Conservation (phyloP, 23 red algal species). For the Chondrus crispus region DNA sequence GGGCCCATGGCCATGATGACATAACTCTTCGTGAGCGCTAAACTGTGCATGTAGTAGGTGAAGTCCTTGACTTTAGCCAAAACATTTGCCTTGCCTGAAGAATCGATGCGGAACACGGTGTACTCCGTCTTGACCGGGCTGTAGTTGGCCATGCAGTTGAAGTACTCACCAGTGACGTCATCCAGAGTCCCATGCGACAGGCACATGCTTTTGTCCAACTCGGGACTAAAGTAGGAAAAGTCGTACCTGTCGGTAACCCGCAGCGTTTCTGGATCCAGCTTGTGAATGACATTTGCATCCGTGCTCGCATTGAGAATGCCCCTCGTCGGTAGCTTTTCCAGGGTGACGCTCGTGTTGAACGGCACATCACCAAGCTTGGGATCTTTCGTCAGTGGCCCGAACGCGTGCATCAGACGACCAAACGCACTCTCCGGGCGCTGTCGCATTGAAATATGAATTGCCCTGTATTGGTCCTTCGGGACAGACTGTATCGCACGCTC, state of each 20-base stretch:
- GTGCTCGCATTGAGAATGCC: conserved; percentile 22
- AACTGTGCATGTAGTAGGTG: background rate
- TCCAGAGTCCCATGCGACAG: conserved; percentile 17
- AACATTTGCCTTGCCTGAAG: background rate
- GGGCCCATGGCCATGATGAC: conserved; percentile 15
- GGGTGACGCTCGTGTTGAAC: background rate
- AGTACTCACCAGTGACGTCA: conserved; percentile 31
- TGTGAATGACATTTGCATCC: background rate
- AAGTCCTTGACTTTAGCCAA: conserved; percentile 4
- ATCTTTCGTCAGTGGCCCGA: background rate
- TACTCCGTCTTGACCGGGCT: conserved; percentile 4
- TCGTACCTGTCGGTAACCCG: background rate
- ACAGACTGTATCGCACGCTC: background rate
- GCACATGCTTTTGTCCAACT: background rate
- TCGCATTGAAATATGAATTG: background rate
- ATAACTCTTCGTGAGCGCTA: background rate
- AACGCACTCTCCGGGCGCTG: background rate
- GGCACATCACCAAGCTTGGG: background rate
- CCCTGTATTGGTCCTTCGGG: background rate
- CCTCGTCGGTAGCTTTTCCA: conserved; percentile 22
- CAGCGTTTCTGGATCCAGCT: background rate
- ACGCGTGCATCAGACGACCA: background rate
- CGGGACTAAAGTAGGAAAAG: conserved; percentile 19
- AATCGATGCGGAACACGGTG: conserved; percentile 19
- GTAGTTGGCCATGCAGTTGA: conserved; percentile 13